These are phyloP conservation scores for Didymella lethalis DNA, from an alignment of 2,329 filamentous ascomycete genomes.

Conservation along the genomic window DNA sequence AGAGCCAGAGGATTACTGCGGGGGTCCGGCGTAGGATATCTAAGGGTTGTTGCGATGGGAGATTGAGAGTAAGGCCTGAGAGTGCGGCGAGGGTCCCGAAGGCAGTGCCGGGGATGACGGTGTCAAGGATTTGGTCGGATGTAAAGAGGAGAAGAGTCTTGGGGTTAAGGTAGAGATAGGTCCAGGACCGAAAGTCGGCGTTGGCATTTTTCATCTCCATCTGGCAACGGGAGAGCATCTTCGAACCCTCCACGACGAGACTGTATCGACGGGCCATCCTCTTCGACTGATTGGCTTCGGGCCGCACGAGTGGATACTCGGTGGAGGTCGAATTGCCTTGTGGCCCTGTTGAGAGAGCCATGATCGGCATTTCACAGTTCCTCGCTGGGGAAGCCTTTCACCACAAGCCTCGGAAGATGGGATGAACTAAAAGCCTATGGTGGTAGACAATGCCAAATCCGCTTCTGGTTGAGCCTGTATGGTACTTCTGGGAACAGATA, in stretches of 20 bases:
- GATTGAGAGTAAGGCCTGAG: constrained; percentile 17
- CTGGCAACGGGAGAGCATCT: not conserved
- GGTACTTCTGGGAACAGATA: not conserved
- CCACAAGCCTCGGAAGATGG: not conserved
- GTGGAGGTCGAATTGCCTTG: not conserved
- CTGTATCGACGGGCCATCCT: not conserved
- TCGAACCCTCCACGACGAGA: not conserved
- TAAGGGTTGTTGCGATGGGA: constrained; percentile 15
- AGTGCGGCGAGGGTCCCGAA: constrained; percentile 22
- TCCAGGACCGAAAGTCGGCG: not conserved
- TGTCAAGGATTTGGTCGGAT: constrained; percentile 17
- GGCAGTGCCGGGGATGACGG: constrained; percentile 24
- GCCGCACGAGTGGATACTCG: not conserved
- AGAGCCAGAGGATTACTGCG: constrained; percentile 31
- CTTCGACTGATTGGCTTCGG: not conserved
- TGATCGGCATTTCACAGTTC: not conserved
- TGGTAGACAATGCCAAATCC: not conserved
- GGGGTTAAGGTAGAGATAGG: not conserved
- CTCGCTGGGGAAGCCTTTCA: not conserved
- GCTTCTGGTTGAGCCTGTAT: constrained; percentile 1
- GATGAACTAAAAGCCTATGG: not conserved
- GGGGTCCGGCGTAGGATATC: constrained; percentile 16
- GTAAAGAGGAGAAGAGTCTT: constrained; percentile 7
- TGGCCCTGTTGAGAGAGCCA: not conserved
- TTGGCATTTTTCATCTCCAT: not conserved